phyloP scores from a whole-genome alignment of 495 filamentous ascomycete genomes.

The Astrothelium subdiscretum region DNA sequence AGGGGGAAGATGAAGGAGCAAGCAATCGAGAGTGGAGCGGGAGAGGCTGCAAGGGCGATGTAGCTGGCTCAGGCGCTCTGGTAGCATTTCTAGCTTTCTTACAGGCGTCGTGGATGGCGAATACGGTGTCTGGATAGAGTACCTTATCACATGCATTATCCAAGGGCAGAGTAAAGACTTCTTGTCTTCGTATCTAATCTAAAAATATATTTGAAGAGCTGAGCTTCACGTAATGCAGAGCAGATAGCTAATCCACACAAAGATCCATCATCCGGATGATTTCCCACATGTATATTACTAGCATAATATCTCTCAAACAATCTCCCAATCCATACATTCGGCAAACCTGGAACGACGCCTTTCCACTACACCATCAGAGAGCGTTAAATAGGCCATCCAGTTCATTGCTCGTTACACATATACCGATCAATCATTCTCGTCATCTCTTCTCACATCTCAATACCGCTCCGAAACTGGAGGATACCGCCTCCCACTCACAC shows the following conservation, averaged over 20 bases:
- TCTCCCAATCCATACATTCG: neutral
- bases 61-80: constrained; percentile 7
- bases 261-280: too few relatives aligned
- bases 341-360: neutral
- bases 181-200: neutral
- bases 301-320: neutral
- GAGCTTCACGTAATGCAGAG: neutral
- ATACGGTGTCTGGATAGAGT: neutral
- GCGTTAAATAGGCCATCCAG: neutral
- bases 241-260: neutral
- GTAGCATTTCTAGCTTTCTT: neutral
- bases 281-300: too few relatives aligned
- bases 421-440: neutral
- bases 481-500: constrained; percentile 15
- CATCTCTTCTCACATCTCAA: neutral
- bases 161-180: neutral
- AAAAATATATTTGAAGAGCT: too few relatives aligned
- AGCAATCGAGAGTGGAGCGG: constrained; percentile 59
- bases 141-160: neutral
- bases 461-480: neutral
- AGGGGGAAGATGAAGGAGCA: constrained; percentile 70
- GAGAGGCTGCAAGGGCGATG: constrained; percentile 70
- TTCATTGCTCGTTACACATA: neutral
- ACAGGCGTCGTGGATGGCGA: neutral
- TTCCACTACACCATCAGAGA: neutral